Base-by-base conservation (phyloP, 768 basidiomycete species). In the Trametes elegans region DNA sequence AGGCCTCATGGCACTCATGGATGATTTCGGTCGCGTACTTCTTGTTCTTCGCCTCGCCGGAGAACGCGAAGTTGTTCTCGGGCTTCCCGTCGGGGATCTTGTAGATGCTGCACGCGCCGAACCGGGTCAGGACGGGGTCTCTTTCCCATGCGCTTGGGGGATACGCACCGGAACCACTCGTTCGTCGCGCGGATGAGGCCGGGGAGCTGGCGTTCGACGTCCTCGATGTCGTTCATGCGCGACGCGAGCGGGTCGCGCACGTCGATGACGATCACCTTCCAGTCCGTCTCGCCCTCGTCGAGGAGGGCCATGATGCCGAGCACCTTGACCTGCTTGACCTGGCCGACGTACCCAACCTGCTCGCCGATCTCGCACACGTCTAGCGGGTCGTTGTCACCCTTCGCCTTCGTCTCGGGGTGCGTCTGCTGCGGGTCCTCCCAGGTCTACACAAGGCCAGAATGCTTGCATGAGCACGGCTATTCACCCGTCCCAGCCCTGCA, bases 351-450 rank as follows among this genome's bases (percentile, higher is more conserved):
- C 63, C 96, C 97, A 65, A 98, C 90, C 73, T 95, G 91, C 73
- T 99, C 97, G 59, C 97, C 97, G 66, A 99, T 98, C 77, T 99
- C 97, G 74, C 97, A 98, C 63, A 99, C 96, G 73, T 99, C 97
- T 66, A 99, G 89, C 53, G 97, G 97, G 76, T 99, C 97, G 67
- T 98, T 97, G 79, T 99, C 97, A 53, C 97, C 97, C 74, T 87
- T 89, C 60, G 97, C 97, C 76, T 98, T 98, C 70, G 97, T 99
- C 79, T 99, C 97, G 49, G 94, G 81, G 73, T 99, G 96, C 39
- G 76, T 76, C 62, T 79, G 78, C 60, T 77, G 72, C 34, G 97
- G 97, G 72, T 98, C 97, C 71, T 99, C 97, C 97, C 97, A 99
- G 36, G 97, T 98, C 92, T 98, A 65, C 41, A 47, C 10, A 8